Evolutionary conservation across 1,139 yeast genomes (phyloP).

Genomic region (Pichia sp.): DNA sequence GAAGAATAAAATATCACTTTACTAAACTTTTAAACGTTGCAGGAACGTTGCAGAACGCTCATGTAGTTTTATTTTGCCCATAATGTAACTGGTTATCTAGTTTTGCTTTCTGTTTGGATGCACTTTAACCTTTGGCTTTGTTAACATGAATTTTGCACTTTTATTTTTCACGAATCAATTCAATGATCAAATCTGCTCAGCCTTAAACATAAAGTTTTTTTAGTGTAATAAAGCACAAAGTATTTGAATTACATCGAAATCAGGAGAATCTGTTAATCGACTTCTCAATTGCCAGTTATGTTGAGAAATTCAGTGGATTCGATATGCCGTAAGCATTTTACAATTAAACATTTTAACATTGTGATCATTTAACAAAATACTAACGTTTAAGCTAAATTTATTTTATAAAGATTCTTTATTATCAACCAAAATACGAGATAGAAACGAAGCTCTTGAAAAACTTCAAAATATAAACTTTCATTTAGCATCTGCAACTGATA

Average conservation of each 20-base stretch:
- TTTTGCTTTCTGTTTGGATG: neutral
- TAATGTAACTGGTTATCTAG: neutral
- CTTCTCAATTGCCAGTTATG: neutral
- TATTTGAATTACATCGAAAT: neutral
- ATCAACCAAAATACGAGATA: constrained; percentile 46
- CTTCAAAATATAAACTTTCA: constrained; percentile 32
- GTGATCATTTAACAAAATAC: neutral
- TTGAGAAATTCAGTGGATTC: constrained; percentile 4
- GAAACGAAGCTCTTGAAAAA: constrained; percentile 43
- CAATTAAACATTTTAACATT: neutral
- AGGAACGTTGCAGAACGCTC: neutral
- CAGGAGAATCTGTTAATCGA: neutral
- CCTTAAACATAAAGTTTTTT: neutral
- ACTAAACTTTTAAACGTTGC: no score
- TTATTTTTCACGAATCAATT: neutral
- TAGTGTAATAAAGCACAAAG: no score
- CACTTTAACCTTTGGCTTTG: neutral
- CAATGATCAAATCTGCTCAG: neutral
- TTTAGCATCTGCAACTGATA: constrained; percentile 17
- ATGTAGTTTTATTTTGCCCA: neutral
- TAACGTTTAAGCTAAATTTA: neutral
- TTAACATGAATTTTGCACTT: neutral
- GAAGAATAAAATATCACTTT: no score
- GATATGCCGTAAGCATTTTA: constrained; percentile 9
- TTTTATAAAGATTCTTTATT: constrained; percentile 26